These are phyloP conservation scores for Solioccasus polychromus DNA, from an alignment of 768 basidiomycete genomes.

Conservation along the genomic window DNA sequence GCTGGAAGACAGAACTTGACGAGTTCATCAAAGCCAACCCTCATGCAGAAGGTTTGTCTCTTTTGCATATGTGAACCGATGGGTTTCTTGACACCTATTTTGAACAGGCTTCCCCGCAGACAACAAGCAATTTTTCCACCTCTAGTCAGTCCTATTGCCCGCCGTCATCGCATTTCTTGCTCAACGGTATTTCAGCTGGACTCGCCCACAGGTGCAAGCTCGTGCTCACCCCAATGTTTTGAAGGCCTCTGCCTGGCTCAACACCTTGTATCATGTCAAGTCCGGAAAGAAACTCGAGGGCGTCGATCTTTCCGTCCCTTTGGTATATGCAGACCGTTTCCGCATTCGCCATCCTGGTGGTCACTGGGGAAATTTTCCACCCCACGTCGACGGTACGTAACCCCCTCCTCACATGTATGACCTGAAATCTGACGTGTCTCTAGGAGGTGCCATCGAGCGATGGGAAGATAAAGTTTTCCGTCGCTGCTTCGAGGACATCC, in stretches of 20 bases:
- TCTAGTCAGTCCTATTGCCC: constrained; percentile 49
- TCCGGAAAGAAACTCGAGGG: constrained; percentile 39
- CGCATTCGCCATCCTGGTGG: constrained; percentile 68
- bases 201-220: constrained; percentile 60
- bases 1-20: constrained; percentile 56
- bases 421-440: neutral
- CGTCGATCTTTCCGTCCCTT: constrained; percentile 58
- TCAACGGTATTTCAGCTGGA: constrained; percentile 35
- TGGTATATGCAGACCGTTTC: constrained; percentile 73
- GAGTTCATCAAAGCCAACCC: constrained; percentile 59
- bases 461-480: constrained; percentile 65
- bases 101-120: constrained; percentile 46
- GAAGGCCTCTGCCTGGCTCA: constrained; percentile 54
- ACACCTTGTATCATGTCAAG: constrained; percentile 56
- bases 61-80: neutral
- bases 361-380: constrained; percentile 51
- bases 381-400: constrained; percentile 51
- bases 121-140: constrained; percentile 72
- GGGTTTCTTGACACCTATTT: neutral
- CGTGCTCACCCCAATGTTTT: constrained; percentile 67
- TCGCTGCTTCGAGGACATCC: constrained; percentile 58
- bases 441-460: constrained; percentile 72
- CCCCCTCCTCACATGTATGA: constrained; percentile 18
- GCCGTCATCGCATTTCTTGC: neutral
- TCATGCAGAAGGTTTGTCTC: constrained; percentile 45